These are phyloP conservation scores for Nicotiana attenuata DNA, from an alignment of 257 asterid genomes.

Conservation along the genomic window DNA sequence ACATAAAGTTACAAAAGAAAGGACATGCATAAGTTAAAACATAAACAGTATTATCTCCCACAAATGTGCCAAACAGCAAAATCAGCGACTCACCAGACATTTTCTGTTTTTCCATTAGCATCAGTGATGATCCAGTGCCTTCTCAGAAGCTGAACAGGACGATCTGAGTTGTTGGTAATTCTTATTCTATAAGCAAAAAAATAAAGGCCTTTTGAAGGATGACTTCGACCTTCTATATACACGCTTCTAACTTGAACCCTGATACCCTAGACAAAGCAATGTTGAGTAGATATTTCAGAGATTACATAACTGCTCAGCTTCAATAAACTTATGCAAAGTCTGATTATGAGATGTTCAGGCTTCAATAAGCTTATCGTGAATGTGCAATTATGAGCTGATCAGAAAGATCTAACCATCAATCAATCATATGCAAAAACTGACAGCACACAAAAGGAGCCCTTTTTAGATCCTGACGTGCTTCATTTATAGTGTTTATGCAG, in stretches of 20 bases:
- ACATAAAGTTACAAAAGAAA: not conserved
- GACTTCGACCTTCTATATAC: constrained; percentile 70
- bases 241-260: constrained; percentile 89
- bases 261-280: constrained; percentile 47
- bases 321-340: not conserved
- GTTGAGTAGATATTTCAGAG: not conserved
- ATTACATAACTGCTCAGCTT: not conserved
- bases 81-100: constrained; percentile 50
- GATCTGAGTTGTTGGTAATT: constrained; percentile 72
- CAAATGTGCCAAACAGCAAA: not conserved
- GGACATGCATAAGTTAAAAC: not conserved
- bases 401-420: not conserved
- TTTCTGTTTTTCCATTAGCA: constrained; percentile 67
- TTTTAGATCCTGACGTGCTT: not conserved
- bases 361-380: not conserved
- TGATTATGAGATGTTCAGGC: not conserved
- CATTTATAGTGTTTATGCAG: not conserved
- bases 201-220: constrained; percentile 72
- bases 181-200: constrained; percentile 80
- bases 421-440: not conserved
- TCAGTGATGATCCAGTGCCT: constrained; percentile 93
- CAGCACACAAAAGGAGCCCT: not conserved
- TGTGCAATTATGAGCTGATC: not conserved
- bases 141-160: constrained; percentile 86
- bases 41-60: not conserved